These are phyloP conservation scores for Diplodia seriata DNA, from an alignment of 2,329 filamentous ascomycete species.

Conservation along the genomic window DNA sequence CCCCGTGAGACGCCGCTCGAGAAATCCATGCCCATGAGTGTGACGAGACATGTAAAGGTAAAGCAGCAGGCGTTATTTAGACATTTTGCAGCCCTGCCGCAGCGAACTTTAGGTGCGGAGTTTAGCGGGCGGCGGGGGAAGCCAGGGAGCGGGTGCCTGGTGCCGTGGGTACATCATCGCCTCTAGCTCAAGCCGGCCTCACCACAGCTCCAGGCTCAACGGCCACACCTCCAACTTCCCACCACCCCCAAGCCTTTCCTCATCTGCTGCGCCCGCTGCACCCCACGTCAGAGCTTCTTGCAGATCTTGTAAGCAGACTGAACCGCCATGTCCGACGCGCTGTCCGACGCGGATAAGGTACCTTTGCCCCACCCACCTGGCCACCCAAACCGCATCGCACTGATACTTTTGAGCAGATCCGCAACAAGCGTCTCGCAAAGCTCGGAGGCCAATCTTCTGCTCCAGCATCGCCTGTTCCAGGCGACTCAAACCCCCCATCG, in stretches of 20 bases:
- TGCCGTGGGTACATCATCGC: conserved; percentile 30
- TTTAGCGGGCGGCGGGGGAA: conserved; percentile 28
- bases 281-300: conserved; percentile 35
- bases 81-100: conserved; percentile 11
- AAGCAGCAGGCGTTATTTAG: neutral
- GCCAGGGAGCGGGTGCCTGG: conserved; percentile 26
- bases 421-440: conserved; percentile 71
- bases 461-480: conserved; percentile 35
- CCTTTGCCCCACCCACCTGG: conserved; percentile 12
- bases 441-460: conserved; percentile 53
- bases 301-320: conserved; percentile 2
- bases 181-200: conserved; percentile 13
- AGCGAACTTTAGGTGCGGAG: conserved; percentile 25
- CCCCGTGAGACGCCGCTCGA: neutral
- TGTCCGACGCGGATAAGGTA: conserved; percentile 59
- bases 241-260: conserved; percentile 4
- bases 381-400: conserved; percentile 36
- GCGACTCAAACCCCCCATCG: conserved; percentile 33
- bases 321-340: conserved; percentile 40
- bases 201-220: conserved; percentile 14
- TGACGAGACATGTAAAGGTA: neutral
- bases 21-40: neutral
- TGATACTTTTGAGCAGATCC: conserved; percentile 60
- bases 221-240: neutral
- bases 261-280: conserved; percentile 38